phyloP scores from a whole-genome alignment of 192 early-diverging fungal species.

The Backusella tarrabulga region DNA sequence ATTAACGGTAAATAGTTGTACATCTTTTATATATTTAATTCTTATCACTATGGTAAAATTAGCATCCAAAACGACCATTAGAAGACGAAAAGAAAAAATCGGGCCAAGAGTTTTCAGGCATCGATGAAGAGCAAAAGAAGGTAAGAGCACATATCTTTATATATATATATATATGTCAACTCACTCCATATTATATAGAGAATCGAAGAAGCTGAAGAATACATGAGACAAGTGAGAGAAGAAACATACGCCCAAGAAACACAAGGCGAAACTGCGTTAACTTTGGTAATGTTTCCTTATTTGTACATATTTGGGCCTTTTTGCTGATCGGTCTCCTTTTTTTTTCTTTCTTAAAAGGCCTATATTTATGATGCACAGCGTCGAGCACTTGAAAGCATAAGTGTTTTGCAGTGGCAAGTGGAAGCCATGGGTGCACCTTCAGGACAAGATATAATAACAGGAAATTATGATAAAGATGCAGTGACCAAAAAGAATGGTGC shows the following conservation, averaged over 20 bases:
- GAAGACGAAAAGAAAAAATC: slow-evolving; percentile 26
- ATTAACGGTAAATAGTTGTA: slow-evolving; percentile 26
- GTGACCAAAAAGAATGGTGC: neutral
- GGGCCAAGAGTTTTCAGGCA: slow-evolving; percentile 26
- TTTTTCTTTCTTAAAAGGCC: neutral
- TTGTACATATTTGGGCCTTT: neutral
- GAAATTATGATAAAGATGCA: neutral
- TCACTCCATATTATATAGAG: slow-evolving; percentile 9
- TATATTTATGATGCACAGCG: slow-evolving; percentile 29
- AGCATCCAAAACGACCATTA: slow-evolving; percentile 29
- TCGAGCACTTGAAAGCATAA: slow-evolving; percentile 22
- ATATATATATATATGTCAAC: neutral
- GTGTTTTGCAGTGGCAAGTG: slow-evolving; percentile 23
- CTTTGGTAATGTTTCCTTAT: slow-evolving; percentile 15
- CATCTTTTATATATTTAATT: neutral
- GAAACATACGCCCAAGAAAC: neutral
- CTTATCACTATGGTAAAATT: neutral
- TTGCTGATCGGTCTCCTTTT: neutral
- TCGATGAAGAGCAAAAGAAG: slow-evolving; percentile 33
- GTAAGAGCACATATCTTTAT: neutral
- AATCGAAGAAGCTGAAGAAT: slow-evolving; percentile 32
- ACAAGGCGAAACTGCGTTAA: slow-evolving; percentile 11
- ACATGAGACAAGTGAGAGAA: slow-evolving; percentile 22
- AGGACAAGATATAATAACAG: slow-evolving; percentile 5
- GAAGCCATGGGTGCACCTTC: slow-evolving; percentile 37